phyloP scores from a whole-genome alignment of 306 rosid genomes.

The Fagus crenata region DNA sequence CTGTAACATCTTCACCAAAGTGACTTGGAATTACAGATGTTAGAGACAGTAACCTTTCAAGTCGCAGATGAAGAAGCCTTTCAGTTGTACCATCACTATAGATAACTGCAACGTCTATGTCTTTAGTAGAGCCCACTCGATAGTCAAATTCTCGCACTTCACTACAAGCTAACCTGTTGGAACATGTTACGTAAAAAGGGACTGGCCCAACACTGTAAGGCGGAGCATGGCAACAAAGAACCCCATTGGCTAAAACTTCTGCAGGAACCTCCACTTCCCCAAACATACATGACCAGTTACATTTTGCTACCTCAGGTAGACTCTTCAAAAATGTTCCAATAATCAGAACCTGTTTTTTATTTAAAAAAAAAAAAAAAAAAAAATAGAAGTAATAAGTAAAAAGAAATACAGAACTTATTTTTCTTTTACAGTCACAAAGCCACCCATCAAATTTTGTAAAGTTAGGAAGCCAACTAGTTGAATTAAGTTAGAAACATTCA shows the following conservation, averaged over 20 bases:
- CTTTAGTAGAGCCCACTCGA: slow-evolving; percentile 49
- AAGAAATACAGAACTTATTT: background rate
- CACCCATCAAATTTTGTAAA: background rate
- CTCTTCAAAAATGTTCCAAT: slow-evolving; percentile 65
- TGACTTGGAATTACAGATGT: slow-evolving; percentile 44
- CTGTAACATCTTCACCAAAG: slow-evolving; percentile 39
- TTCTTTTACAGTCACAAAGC: background rate
- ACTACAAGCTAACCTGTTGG: slow-evolving; percentile 90
- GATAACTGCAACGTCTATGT: slow-evolving; percentile 41
- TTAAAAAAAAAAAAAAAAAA: slow-evolving; percentile 17
- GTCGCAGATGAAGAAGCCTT: slow-evolving; percentile 45
- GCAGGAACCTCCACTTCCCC: slow-evolving; percentile 95
- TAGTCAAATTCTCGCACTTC: slow-evolving; percentile 86
- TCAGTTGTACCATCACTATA: slow-evolving; percentile 41
- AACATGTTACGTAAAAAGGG: slow-evolving; percentile 84
- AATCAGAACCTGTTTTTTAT: slow-evolving; percentile 62
- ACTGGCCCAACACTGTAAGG: slow-evolving; percentile 61
- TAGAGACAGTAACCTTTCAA: slow-evolving; percentile 56
- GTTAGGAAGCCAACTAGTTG: slow-evolving; percentile 8
- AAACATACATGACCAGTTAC: slow-evolving; percentile 86
- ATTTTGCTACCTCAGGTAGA: slow-evolving; percentile 41
- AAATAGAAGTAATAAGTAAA: background rate
- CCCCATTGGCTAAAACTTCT: slow-evolving; percentile 67
- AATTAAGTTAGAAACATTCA: background rate
- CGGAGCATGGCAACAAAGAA: slow-evolving; percentile 80